Percentiles rank a stretch among this genome's conserved stretches.
Evolutionary conservation across 495 filamentous ascomycete genomes (phyloP).

Genomic region (Haplographium delicatum): DNA sequence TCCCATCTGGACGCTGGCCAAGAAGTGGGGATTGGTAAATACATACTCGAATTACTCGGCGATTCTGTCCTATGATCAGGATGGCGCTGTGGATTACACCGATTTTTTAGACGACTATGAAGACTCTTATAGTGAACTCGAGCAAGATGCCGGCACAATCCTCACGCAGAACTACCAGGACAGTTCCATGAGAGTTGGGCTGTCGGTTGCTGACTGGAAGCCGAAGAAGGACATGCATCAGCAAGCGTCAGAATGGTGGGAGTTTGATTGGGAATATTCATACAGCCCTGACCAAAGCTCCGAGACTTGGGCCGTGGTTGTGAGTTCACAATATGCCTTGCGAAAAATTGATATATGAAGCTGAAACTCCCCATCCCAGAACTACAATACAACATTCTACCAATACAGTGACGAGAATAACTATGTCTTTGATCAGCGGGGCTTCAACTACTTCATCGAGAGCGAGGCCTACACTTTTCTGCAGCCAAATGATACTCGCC

Average conservation of each 20-base stretch:
- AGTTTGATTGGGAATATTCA: constrained; percentile 50
- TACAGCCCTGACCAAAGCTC: constrained; percentile 20
- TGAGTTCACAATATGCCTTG: neutral
- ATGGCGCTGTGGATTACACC: constrained; percentile 46
- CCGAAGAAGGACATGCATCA: constrained; percentile 52
- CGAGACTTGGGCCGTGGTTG: constrained; percentile 1
- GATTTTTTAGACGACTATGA: constrained; percentile 48
- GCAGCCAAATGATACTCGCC: constrained; percentile 46
- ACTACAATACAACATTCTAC: constrained; percentile 34
- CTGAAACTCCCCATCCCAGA: neutral
- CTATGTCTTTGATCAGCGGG: constrained; percentile 60
- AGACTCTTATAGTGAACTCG: constrained; percentile 41
- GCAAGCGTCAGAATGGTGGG: constrained; percentile 58
- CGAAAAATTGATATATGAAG: neutral
- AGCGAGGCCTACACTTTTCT: constrained; percentile 61
- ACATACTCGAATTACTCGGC: constrained; percentile 58
- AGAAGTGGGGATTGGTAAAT: constrained; percentile 59
- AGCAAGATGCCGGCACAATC: constrained; percentile 53
- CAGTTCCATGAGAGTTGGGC: constrained; percentile 52
- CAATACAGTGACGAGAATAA: constrained; percentile 53
- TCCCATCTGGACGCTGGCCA: constrained; percentile 62
- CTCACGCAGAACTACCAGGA: constrained; percentile 59
- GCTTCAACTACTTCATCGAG: constrained; percentile 57
- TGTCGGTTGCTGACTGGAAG: constrained; percentile 60
- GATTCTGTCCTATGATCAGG: constrained; percentile 55